phyloP scores from a whole-genome alignment of 2,329 filamentous ascomycete genomes.

The Trichoderma sp. region DNA sequence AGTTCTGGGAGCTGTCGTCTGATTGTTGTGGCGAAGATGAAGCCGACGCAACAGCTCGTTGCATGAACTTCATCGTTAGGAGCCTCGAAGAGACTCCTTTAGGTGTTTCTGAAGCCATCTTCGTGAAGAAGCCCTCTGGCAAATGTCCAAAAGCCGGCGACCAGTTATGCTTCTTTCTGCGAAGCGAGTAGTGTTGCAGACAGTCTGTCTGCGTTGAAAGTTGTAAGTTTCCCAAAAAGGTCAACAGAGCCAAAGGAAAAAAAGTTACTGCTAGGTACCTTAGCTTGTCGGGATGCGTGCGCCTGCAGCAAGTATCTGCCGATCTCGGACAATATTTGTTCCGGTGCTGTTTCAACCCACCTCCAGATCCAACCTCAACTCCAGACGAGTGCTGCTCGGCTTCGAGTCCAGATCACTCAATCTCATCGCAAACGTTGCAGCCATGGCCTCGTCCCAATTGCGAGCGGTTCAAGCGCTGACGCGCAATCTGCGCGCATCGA shows the following conservation, averaged over 20 bases:
- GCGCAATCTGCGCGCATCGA: constrained; percentile 44
- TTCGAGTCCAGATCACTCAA: constrained; percentile 13
- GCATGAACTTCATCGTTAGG: constrained; percentile 97
- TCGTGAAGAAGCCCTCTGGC: not conserved
- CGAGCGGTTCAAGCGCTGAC: constrained; percentile 45
- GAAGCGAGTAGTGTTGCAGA: not conserved
- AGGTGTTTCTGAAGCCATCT: constrained; percentile 52
- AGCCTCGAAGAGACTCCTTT: constrained; percentile 81
- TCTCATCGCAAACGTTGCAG: constrained; percentile 23
- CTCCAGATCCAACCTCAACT: constrained; percentile 4
- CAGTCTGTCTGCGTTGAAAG: too few species aligned
- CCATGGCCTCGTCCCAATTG: constrained; percentile 47
- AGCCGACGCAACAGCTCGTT: constrained; percentile 69
- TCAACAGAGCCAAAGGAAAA: not conserved
- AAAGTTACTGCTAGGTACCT: not conserved
- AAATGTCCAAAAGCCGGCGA: not conserved
- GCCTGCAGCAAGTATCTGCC: not conserved
- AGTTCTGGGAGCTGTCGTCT: constrained; percentile 45
- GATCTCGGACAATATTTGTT: constrained; percentile 15
- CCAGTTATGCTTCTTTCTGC: not conserved
- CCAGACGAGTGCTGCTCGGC: not conserved
- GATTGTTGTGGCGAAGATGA: constrained; percentile 46
- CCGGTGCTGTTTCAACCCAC: constrained; percentile 3
- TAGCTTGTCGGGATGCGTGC: not conserved
- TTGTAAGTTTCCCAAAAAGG: too few species aligned